Percentiles rank a stretch among this genome's conserved stretches.
These are phyloP conservation scores for Diaporthe citriasiana DNA, from an alignment of 2,329 filamentous ascomycete species.

Conservation along the genomic window DNA sequence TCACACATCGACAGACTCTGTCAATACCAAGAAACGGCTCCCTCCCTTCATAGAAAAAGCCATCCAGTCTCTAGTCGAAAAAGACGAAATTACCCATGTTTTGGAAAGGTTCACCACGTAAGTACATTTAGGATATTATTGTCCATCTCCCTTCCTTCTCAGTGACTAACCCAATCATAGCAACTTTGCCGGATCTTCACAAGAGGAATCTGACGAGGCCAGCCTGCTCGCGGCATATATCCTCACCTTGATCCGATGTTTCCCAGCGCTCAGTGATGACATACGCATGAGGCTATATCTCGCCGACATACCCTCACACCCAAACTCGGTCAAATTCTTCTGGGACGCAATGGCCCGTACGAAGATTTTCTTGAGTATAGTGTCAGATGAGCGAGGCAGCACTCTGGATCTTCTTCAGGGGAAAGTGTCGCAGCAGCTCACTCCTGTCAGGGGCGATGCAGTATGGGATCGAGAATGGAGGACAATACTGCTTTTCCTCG, in stretches of 20 bases:
- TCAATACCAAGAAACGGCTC: constrained; percentile 52
- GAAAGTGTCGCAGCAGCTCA: constrained; percentile 40
- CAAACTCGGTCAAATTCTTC: constrained; percentile 85
- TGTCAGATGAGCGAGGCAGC: constrained; percentile 48
- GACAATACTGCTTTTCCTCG: constrained; percentile 89
- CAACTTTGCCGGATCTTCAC: constrained; percentile 49
- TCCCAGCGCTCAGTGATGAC: constrained; percentile 85
- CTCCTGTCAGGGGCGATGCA: constrained; percentile 45
- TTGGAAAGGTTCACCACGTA: constrained; percentile 61
- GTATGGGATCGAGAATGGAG: constrained; percentile 82
- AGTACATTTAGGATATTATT: constrained; percentile 44
- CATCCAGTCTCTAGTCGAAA: constrained; percentile 79
- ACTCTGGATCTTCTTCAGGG: constrained; percentile 50
- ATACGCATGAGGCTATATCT: constrained; percentile 96
- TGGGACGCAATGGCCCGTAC: constrained; percentile 75
- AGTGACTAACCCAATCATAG: constrained; percentile 42
- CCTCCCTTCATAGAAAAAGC: constrained; percentile 74
- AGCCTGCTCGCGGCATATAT: constrained; percentile 88
- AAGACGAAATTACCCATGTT: constrained; percentile 78
- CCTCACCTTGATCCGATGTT: constrained; percentile 86
- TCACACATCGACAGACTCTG: constrained; percentile 45
- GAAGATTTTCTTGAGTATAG: constrained; percentile 54
- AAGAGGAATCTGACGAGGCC: constrained; percentile 68
- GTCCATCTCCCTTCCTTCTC: background rate
- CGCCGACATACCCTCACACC: constrained; percentile 69